Evolutionary conservation across 768 basidiomycete genomes (phyloP).

Genomic region (Gautieria morchelliformis): DNA sequence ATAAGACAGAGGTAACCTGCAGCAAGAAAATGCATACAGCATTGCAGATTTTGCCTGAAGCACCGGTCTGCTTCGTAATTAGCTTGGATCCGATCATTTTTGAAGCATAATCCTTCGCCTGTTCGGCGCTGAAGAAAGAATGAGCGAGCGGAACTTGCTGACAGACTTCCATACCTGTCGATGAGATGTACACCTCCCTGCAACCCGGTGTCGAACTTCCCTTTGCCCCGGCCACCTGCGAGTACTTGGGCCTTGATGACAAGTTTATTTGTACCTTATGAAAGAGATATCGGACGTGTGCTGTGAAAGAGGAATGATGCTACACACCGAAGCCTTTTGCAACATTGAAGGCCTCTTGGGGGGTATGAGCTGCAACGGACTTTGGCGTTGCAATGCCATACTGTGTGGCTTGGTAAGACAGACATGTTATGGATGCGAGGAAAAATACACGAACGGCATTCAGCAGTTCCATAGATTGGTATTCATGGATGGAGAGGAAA

Average conservation of each 20-base stretch:
- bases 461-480: constrained; percentile 90
- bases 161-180: constrained; percentile 48
- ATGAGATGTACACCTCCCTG: constrained; percentile 97
- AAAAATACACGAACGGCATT: constrained; percentile 59
- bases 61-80: constrained; percentile 98
- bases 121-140: constrained; percentile 50
- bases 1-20: neutral
- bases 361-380: constrained; percentile 76
- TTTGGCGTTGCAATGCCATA: constrained; percentile 95
- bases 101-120: constrained; percentile 76
- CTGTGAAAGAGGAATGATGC: neutral
- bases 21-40: constrained; percentile 46
- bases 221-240: constrained; percentile 97
- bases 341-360: constrained; percentile 82
- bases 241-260: constrained; percentile 99
- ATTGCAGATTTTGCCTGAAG: constrained; percentile 86
- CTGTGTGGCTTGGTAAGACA: constrained; percentile 31
- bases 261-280: constrained; percentile 59
- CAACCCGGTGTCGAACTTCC: constrained; percentile 90
- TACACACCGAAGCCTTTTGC: constrained; percentile 79
- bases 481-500: constrained; percentile 94
- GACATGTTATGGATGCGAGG: neutral
- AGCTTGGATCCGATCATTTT: constrained; percentile 94
- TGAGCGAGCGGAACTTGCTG: constrained; percentile 1
- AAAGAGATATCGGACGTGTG: neutral